Conservation (phyloP, 345 rosid species). For the Citrus medica region DNA sequence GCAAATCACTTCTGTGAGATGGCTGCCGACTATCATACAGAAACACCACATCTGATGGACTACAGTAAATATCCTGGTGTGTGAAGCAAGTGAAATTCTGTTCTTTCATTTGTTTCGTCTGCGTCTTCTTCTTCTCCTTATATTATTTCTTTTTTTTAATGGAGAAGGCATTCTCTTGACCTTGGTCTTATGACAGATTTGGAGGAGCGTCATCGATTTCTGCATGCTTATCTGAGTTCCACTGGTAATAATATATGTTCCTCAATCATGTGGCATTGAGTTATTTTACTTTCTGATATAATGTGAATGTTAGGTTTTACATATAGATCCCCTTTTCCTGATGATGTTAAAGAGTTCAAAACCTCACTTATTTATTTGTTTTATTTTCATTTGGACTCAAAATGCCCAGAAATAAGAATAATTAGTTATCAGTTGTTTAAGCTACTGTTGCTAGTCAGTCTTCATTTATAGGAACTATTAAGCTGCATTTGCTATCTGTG, state of each 20-base stretch:
- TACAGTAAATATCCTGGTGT: slow-evolving; percentile 81
- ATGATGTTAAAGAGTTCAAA: background rate
- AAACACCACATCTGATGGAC: slow-evolving; percentile 80
- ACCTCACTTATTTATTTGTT: background rate
- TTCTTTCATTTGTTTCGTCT: background rate
- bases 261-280: background rate
- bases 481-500: background rate
- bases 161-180: background rate
- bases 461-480: background rate
- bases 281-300: background rate
- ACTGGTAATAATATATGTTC: slow-evolving; percentile 42
- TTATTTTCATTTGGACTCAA: background rate
- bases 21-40: slow-evolving; percentile 91
- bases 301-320: background rate
- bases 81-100: slow-evolving; percentile 2
- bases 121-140: background rate
- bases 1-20: slow-evolving; percentile 98
- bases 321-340: background rate
- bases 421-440: background rate
- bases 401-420: background rate
- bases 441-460: background rate
- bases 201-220: slow-evolving; percentile 69
- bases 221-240: slow-evolving; percentile 51
- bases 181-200: slow-evolving; percentile 35
- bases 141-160: background rate